Conservation (phyloP, 768 basidiomycete species). For the Cyclocybe aegerita region DNA sequence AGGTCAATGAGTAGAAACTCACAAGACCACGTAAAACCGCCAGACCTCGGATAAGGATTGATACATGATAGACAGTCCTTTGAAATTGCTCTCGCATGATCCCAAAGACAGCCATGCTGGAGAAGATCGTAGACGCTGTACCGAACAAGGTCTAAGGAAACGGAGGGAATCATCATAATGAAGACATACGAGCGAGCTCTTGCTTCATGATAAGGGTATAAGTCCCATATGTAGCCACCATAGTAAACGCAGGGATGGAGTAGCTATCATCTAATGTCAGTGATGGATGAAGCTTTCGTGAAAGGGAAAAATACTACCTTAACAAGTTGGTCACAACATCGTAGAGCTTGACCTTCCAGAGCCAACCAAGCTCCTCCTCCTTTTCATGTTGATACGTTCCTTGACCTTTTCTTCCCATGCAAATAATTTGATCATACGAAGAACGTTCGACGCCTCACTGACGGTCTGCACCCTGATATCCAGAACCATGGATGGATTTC, state of each 20-base stretch:
- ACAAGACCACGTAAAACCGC: neutral
- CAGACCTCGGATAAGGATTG: conserved; percentile 12
- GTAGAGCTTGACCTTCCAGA: conserved; percentile 48
- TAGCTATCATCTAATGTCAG: conserved; percentile 33
- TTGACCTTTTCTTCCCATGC: conserved; percentile 62
- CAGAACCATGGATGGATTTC: conserved; percentile 68
- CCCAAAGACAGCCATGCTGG: conserved; percentile 61
- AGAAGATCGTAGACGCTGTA: conserved; percentile 44
- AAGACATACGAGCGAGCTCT: conserved; percentile 26
- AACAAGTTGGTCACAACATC: neutral
- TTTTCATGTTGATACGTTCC: conserved; percentile 50
- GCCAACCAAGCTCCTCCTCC: conserved; percentile 55
- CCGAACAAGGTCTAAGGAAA: neutral
- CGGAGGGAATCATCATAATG: neutral
- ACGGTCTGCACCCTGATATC: conserved; percentile 62
- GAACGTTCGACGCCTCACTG: conserved; percentile 55
- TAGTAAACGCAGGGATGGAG: conserved; percentile 59
- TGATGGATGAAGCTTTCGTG: neutral
- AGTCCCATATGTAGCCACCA: conserved; percentile 62
- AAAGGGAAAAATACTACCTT: neutral
- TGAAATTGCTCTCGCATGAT: conserved; percentile 52
- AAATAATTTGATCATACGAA: conserved; percentile 73
- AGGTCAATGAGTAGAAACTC: neutral
- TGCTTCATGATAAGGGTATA: conserved; percentile 46
- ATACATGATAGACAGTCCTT: conserved; percentile 29